Evolutionary conservation across 2,329 filamentous ascomycete species (phyloP).

Genomic region (Fusarium tanahbumbuense): DNA sequence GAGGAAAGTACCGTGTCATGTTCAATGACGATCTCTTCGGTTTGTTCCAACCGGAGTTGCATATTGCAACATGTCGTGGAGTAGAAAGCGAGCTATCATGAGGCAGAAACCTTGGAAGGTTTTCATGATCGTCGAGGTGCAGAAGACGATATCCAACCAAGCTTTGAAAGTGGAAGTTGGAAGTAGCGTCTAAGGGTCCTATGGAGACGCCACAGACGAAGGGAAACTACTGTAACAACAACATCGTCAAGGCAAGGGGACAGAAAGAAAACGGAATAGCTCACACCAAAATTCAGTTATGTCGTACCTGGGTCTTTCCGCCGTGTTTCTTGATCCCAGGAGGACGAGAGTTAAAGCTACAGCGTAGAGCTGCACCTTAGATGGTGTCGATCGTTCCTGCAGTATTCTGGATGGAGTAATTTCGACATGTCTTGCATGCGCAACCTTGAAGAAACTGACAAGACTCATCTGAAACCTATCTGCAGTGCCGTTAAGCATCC

Average conservation of each 20-base stretch:
- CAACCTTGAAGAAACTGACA: fast-evolving
- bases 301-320: not conserved
- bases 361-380: not conserved
- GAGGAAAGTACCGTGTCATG: not conserved
- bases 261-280: not conserved
- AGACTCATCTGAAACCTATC: not conserved
- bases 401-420: not conserved
- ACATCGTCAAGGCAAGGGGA: fast-evolving
- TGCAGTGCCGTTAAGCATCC: not conserved
- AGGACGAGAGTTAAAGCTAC: not conserved
- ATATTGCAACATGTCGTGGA: not conserved
- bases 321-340: fast-evolving
- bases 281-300: not conserved
- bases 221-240: not conserved
- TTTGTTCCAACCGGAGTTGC: not conserved
- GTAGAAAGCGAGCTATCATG: not conserved
- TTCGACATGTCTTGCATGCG: not conserved
- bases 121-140: not conserved
- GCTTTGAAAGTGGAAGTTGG: not conserved
- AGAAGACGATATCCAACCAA: not conserved
- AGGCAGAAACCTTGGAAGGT: not conserved
- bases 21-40: not conserved
- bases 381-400: not conserved
- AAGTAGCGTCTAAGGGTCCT: not conserved
- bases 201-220: not conserved